phyloP scores from a whole-genome alignment of 768 basidiomycete genomes.

The Boletus bicolor region DNA sequence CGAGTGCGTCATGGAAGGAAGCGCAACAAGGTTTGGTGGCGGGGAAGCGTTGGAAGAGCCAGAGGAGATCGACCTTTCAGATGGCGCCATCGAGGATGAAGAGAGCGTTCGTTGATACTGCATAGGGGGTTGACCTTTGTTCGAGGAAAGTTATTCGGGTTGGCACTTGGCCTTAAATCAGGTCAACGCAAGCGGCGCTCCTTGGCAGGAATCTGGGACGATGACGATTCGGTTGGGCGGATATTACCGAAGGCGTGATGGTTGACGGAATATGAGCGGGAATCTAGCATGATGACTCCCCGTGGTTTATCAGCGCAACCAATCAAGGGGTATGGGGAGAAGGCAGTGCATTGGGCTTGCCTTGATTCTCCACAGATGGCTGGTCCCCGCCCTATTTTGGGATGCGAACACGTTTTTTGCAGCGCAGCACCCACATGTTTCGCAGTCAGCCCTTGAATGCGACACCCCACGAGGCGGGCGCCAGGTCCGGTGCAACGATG shows the following conservation, averaged over 20 bases:
- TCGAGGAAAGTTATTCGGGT: conserved; percentile 7
- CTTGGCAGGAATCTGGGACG: conserved; percentile 18
- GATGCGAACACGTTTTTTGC: conserved; percentile 32
- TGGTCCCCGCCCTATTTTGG: conserved; percentile 26
- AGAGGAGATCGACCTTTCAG: conserved; percentile 33
- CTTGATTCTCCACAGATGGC: conserved; percentile 17
- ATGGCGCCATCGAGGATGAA: conserved; percentile 32
- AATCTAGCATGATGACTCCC: conserved; percentile 32
- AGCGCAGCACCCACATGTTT: conserved; percentile 32
- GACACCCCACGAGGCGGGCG: conserved; percentile 30
- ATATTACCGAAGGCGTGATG: conserved; percentile 36
- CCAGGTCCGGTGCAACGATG: conserved; percentile 23
- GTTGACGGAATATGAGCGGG: conserved; percentile 31
- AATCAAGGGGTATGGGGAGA: conserved; percentile 31
- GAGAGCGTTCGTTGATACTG: conserved; percentile 30
- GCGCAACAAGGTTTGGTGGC: conserved; percentile 27
- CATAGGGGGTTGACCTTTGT: conserved; percentile 23
- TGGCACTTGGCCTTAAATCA: conserved; percentile 25
- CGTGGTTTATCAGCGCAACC: conserved; percentile 31
- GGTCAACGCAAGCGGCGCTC: conserved; percentile 23
- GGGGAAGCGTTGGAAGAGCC: conserved; percentile 31
- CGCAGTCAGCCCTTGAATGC: conserved; percentile 17
- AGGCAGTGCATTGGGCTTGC: conserved; percentile 29
- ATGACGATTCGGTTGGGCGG: conserved; percentile 26
- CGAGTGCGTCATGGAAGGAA: conserved; percentile 34